phyloP scores from a whole-genome alignment of 2,329 filamentous ascomycete species.

The Colletotrichum tamarilloi region DNA sequence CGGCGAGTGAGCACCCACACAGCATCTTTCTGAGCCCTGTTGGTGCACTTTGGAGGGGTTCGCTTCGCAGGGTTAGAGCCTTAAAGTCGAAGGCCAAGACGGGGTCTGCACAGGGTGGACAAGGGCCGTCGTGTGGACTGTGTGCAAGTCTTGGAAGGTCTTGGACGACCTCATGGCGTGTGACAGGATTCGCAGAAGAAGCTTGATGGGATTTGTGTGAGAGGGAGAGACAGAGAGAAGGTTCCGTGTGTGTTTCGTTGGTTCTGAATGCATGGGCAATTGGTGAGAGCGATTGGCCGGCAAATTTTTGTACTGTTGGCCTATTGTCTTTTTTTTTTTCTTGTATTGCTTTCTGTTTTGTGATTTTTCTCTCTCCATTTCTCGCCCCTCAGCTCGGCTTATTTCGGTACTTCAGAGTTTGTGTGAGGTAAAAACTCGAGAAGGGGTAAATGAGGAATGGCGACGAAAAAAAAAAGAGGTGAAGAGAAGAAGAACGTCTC shows the following conservation, averaged over 20 bases:
- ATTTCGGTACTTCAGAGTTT: conserved; percentile 16
- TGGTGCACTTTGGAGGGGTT: conserved; percentile 3
- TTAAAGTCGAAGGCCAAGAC: conserved; percentile 28
- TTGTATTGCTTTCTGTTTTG: neutral
- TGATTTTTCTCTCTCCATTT: neutral
- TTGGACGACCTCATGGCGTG: conserved; percentile 33
- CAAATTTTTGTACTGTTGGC: neutral
- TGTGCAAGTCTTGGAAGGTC: conserved; percentile 30
- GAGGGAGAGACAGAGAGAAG: neutral
- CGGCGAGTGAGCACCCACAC: neutral
- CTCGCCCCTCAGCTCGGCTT: conserved; percentile 19
- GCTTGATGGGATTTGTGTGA: neutral
- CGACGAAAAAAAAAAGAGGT: neutral
- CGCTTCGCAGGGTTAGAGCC: conserved; percentile 14
- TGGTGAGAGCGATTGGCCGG: neutral
- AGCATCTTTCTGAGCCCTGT: neutral
- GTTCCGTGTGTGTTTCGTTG: conserved; percentile 1
- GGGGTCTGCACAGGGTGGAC: conserved; percentile 34
- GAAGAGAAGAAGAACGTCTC: neutral
- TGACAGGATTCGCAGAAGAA: conserved; percentile 1
- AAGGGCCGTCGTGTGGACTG: conserved; percentile 27
- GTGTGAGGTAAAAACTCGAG: conserved; percentile 4
- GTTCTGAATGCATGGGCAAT: neutral
- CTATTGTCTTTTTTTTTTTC: neutral
- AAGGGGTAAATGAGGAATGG: neutral